Evolutionary conservation across 140 eudicot genomes (phyloP).

Genomic region (Bidens hawaiensis): DNA sequence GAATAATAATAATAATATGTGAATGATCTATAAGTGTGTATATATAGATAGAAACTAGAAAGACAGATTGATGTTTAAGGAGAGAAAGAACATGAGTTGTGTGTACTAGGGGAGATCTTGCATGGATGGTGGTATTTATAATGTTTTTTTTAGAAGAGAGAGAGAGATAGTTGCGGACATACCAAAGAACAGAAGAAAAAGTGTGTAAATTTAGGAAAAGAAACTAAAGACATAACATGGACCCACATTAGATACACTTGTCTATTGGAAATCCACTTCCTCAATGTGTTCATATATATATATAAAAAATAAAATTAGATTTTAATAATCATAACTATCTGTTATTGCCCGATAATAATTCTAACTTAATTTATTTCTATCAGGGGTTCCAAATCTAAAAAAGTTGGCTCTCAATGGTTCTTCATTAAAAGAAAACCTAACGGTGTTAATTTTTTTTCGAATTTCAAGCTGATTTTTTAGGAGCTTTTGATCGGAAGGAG

Average conservation of each 20-base stretch:
- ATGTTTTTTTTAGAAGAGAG: slow-evolving; percentile 28
- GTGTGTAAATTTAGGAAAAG: slow-evolving; percentile 49
- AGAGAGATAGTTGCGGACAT: slow-evolving; percentile 76
- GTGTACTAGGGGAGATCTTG: slow-evolving; percentile 40
- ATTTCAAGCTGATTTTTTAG: too few species aligned
- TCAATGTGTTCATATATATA: background rate
- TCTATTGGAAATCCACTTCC: slow-evolving; percentile 43
- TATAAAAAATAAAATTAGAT: background rate
- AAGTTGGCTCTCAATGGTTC: too few species aligned
- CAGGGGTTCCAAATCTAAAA: too few species aligned
- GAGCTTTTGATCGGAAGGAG: too few species aligned
- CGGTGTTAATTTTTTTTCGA: too few species aligned
- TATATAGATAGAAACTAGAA: slow-evolving; percentile 12
- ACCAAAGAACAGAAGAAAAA: slow-evolving; percentile 41
- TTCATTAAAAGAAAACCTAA: too few species aligned
- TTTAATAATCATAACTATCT: too few species aligned
- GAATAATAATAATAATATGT: background rate
- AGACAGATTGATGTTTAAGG: slow-evolving; percentile 17
- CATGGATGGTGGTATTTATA: slow-evolving; percentile 74
- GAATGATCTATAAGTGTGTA: background rate
- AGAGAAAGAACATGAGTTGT: slow-evolving; percentile 26
- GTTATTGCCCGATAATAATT: too few species aligned
- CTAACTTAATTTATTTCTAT: too few species aligned
- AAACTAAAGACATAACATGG: slow-evolving; percentile 44
- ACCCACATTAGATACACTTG: slow-evolving; percentile 67